Conservation (phyloP, 2,329 filamentous ascomycete genomes). For the Malbranchea cinnamomea region DNA sequence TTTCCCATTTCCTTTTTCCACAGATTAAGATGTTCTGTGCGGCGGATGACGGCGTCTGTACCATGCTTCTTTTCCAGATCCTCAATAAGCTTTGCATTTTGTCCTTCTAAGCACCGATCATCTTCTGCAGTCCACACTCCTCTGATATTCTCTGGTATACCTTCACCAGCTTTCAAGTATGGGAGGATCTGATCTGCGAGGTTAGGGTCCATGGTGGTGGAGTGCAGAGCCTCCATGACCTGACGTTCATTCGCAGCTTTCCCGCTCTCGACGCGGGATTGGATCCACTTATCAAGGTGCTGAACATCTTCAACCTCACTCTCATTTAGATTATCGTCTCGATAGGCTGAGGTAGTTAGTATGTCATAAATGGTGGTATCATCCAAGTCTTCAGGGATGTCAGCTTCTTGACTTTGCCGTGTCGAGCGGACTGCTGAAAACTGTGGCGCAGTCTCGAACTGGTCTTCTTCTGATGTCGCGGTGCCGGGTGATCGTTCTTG, state of each 20-base stretch:
- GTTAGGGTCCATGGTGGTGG: constrained; percentile 26
- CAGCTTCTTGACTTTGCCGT: too few species aligned
- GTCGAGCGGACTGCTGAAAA: too few species aligned
- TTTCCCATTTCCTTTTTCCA: neutral
- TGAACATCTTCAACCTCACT: too few species aligned
- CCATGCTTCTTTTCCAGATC: constrained; percentile 31
- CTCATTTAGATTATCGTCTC: too few species aligned
- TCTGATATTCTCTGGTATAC: constrained; percentile 25
- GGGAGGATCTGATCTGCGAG: constrained; percentile 24
- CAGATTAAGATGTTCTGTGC: constrained; percentile 4
- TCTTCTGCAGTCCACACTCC: constrained; percentile 36
- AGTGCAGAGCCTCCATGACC: constrained; percentile 21
- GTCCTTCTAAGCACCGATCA: constrained; percentile 23
- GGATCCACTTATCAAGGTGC: constrained; percentile 26
- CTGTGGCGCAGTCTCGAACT: constrained; percentile 13
- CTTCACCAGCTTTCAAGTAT: constrained; percentile 16
- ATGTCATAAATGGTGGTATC: too few species aligned
- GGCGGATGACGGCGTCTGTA: constrained; percentile 5
- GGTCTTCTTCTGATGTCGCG: constrained; percentile 5
- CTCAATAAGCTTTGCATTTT: constrained; percentile 20
- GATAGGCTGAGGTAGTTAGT: too few species aligned
- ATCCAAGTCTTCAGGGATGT: too few species aligned
- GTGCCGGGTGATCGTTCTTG: constrained; percentile 4
- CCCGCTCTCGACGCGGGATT: constrained; percentile 18
- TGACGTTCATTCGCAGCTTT: constrained; percentile 17